Base-by-base conservation (phyloP, 2,329 filamentous ascomycete genomes). In the Pseudogymnoascus sp. region DNA sequence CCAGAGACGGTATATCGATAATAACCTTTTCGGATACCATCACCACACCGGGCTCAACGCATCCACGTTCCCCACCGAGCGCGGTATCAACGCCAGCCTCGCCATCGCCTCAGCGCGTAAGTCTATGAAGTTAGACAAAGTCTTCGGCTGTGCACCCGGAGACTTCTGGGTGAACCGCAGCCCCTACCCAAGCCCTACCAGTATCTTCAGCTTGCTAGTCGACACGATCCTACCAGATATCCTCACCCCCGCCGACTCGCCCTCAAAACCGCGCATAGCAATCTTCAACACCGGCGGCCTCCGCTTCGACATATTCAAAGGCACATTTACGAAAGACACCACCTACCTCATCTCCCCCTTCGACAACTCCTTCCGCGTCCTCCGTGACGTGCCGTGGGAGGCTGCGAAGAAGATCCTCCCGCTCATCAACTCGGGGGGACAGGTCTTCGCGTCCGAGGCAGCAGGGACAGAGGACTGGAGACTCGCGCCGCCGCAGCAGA, bases 221-320 rank as follows among this genome's bases (percentile, higher is more conserved):
- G 55, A 58, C 31, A n/a, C 31, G 15, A 21, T 58, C 33, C 59
- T 60, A 0, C 90, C 91, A 0, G 82, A 83, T 45, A 76, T 87
- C 1, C 76, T 92, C 33, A 75, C 77, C 61, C 85, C 84, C 61
- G 71, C 82, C 39, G 76, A 80, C 31, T 80, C 87, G 2, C 78
- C 80, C 21, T 79, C 86, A 62, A 79, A 82, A 40, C 81, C 91
- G 6, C 82, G 84, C 5, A 76, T 97, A 7, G 86, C 87, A 31
- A 83, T 97, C 60, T 80, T 89, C 62, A 99, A 99, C 74, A 96
- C 90, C 0, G 94, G 94, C 25, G 90, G 89, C 2, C 86, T 99
- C 66, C 89, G 94, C 42, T 99, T 97, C 74, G 94, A 99, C 73
- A 89, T 99, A 64, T 96, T 97, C 80, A 86, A 92, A 73, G 94